These are phyloP conservation scores for Mayamaea pseudoterrestris DNA, from an alignment of 108 stramenopile genomes.

Conservation along the genomic window DNA sequence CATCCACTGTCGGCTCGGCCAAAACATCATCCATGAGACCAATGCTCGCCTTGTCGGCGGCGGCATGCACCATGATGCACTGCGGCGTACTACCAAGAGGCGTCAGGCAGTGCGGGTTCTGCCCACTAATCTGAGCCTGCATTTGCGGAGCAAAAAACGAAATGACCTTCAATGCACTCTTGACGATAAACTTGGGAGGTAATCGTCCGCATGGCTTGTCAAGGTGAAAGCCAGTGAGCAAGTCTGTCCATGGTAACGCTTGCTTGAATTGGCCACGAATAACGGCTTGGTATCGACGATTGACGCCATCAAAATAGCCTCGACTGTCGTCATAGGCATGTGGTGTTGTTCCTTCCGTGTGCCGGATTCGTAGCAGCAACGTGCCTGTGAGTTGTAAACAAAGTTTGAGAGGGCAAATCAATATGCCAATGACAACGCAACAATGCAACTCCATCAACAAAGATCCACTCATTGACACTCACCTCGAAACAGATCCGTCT, in stretches of 20 bases:
- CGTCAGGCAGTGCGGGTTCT: constrained; percentile 38
- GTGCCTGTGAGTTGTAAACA: too few relatives aligned
- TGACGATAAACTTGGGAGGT: constrained; percentile 54
- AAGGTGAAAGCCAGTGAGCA: constrained; percentile 46
- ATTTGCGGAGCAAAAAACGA: constrained; percentile 66
- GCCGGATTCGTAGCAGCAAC: constrained; percentile 38
- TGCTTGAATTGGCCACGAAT: constrained; percentile 51
- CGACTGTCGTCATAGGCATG: constrained; percentile 27
- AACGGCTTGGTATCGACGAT: constrained; percentile 47
- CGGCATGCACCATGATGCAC: constrained; percentile 27
- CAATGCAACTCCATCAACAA: too few relatives aligned
- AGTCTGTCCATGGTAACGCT: constrained; percentile 53
- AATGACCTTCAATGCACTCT: constrained; percentile 45
- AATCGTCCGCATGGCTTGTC: constrained; percentile 38
- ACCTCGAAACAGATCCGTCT: constrained; percentile 51
- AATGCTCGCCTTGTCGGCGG: constrained; percentile 8
- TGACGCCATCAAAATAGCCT: constrained; percentile 42
- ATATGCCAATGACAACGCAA: too few relatives aligned
- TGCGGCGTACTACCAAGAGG: constrained; percentile 76
- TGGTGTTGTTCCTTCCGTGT: constrained; percentile 23
- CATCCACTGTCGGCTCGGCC: constrained; percentile 16
- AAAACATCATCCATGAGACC: constrained; percentile 11
- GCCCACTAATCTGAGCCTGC: constrained; percentile 50
- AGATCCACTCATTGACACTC: too few relatives aligned
- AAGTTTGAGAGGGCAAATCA: too few relatives aligned